Percentiles rank a stretch among this genome's conserved stretches.
phyloP scores from a whole-genome alignment of 2,329 filamentous ascomycete species.

The Alternaria incomplexa region DNA sequence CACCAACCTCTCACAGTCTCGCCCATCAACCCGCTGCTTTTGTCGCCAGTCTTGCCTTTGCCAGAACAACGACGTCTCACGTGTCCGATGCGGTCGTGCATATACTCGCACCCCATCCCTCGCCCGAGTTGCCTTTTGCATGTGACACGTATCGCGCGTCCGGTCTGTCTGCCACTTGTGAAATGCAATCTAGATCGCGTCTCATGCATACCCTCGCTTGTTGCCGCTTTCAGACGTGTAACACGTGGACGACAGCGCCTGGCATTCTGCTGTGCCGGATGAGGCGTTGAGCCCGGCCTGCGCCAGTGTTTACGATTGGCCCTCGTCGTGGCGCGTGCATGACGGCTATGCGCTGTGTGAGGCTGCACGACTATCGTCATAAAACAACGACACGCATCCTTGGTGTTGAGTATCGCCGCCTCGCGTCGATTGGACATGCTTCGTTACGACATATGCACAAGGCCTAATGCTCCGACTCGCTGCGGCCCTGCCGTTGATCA shows the following conservation, averaged over 20 bases:
- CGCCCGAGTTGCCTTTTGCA: conserved; percentile 29
- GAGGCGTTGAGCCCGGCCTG: conserved; percentile 10
- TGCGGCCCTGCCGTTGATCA: background rate
- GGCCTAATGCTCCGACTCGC: conserved; percentile 3
- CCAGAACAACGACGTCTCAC: background rate
- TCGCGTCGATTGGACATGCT: background rate
- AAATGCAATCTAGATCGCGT: conserved; percentile 20
- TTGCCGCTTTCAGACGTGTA: conserved; percentile 16
- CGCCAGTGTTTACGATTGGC: conserved; percentile 8
- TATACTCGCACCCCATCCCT: conserved; percentile 9
- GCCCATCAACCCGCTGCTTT: background rate
- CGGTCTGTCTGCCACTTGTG: conserved; percentile 13
- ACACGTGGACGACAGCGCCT: conserved; percentile 29
- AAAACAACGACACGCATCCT: background rate
- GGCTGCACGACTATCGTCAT: conserved; percentile 8
- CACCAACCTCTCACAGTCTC: background rate
- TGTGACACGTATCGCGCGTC: conserved; percentile 29
- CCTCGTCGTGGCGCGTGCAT: conserved; percentile 1
- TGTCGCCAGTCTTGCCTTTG: background rate
- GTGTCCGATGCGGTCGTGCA: background rate
- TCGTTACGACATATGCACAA: conserved; percentile 2
- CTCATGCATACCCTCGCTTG: conserved; percentile 19
- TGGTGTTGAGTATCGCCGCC: conserved; percentile 2
- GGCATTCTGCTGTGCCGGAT: conserved; percentile 4
- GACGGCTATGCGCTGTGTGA: background rate